Evolutionary conservation across 2,329 filamentous ascomycete genomes (phyloP).

Genomic region (Anthostomella pinea): DNA sequence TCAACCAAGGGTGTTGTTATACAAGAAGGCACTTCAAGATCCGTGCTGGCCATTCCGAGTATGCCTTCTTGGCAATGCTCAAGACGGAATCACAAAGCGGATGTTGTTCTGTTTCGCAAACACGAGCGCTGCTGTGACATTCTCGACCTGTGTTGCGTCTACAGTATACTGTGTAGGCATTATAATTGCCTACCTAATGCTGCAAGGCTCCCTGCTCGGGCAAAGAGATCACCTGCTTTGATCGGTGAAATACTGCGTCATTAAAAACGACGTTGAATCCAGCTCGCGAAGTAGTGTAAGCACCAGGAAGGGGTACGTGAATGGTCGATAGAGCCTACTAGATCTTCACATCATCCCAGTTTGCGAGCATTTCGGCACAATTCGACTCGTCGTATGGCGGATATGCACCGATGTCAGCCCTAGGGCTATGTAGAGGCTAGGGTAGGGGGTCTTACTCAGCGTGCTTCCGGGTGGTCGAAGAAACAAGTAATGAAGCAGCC

Average conservation of each 20-base stretch:
- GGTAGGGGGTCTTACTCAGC: too few relatives aligned
- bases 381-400: slow-evolving; percentile 35
- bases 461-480: too few relatives aligned
- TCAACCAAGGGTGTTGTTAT: too few relatives aligned
- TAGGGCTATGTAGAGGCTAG: too few relatives aligned
- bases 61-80: background rate
- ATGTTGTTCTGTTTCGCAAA: slow-evolving; percentile 36
- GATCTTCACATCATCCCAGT: slow-evolving; percentile 20
- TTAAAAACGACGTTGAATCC: slow-evolving; percentile 30
- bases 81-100: slow-evolving; percentile 36
- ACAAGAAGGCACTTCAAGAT: too few relatives aligned
- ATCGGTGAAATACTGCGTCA: slow-evolving; percentile 31
- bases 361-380: slow-evolving; percentile 34
- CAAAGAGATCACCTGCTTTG: slow-evolving; percentile 39
- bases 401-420: too few relatives aligned
- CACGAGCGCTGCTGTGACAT: slow-evolving; percentile 20
- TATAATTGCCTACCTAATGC: slow-evolving; percentile 38
- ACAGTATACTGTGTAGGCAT: slow-evolving; percentile 30
- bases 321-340: slow-evolving; percentile 1
- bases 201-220: slow-evolving; percentile 39
- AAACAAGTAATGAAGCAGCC: too few relatives aligned
- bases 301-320: too few relatives aligned
- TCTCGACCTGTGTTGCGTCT: slow-evolving; percentile 13
- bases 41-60: background rate
- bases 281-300: too few relatives aligned